These are phyloP conservation scores for Stephania yunnanensis DNA, from an alignment of 164 flowering plant species.

Conservation along the genomic window DNA sequence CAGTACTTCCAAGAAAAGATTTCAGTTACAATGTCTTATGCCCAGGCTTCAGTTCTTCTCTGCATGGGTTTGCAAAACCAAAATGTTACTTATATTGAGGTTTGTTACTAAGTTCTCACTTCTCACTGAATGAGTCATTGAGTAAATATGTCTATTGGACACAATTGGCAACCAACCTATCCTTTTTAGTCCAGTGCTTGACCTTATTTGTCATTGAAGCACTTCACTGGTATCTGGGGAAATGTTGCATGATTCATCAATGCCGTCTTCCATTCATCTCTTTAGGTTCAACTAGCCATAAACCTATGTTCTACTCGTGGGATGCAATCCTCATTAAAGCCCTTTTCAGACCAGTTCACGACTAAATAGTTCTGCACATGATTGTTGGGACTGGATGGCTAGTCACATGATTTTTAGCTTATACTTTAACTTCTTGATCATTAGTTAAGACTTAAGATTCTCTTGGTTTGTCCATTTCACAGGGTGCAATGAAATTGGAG, in stretches of 20 bases:
- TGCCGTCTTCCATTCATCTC: not conserved
- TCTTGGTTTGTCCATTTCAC: slow-evolving; percentile 18
- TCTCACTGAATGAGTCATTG: not conserved
- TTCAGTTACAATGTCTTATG: slow-evolving; percentile 62
- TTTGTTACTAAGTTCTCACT: slow-evolving; percentile 17
- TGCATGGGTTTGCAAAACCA: slow-evolving; percentile 74
- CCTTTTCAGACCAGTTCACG: not conserved
- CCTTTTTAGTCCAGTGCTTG: not conserved
- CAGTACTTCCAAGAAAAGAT: slow-evolving; percentile 62
- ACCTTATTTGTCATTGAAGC: not conserved
- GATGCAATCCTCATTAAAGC: not conserved
- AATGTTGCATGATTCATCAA: not conserved
- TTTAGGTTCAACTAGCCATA: not conserved
- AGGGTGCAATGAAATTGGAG: slow-evolving; percentile 72
- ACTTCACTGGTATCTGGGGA: not conserved
- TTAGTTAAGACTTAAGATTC: not conserved
- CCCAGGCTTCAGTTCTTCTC: slow-evolving; percentile 72
- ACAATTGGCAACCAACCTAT: not conserved
- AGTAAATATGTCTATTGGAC: not conserved
- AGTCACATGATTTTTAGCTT: not conserved
- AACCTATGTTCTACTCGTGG: not conserved
- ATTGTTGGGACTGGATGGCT: not conserved
- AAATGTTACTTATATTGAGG: slow-evolving; percentile 60
- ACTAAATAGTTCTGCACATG: not conserved
- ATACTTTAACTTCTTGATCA: not conserved